A percentile compares a stretch with the other conserved stretches of the same genome.
Conservation (phyloP, 306 rosid species). For the Vachellia pachyceras region DNA sequence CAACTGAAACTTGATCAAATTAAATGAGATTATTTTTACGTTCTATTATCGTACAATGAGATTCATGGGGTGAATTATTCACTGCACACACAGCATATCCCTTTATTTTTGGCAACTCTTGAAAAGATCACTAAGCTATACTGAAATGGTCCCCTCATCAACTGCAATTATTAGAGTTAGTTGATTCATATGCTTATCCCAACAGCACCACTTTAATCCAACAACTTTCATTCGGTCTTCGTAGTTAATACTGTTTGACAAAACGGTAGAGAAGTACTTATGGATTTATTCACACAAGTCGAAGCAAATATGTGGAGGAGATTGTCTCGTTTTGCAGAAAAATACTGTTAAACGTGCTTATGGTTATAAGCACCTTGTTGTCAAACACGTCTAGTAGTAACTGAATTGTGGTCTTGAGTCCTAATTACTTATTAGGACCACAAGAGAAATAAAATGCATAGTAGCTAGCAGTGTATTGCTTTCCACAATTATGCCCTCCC, state of each 20-base stretch:
- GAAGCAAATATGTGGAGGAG: too few species aligned
- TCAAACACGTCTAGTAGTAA: too few species aligned
- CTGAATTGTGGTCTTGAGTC: neutral
- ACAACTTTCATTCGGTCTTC: neutral
- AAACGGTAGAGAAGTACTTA: too few species aligned
- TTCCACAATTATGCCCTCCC: neutral
- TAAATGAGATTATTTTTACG: neutral
- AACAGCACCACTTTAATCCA: neutral
- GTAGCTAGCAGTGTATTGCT: neutral
- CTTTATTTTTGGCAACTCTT: neutral
- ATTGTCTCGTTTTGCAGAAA: too few species aligned
- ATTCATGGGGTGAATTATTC: neutral
- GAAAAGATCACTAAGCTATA: neutral
- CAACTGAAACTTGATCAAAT: too few species aligned
- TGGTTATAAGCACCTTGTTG: too few species aligned
- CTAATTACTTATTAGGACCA: conserved; percentile 10
- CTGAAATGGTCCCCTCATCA: conserved; percentile 15
- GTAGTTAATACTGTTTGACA: too few species aligned
- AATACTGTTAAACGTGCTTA: too few species aligned
- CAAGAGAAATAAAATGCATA: neutral
- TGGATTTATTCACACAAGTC: too few species aligned
- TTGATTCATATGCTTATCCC: conserved; percentile 6
- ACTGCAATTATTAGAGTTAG: conserved; percentile 1
- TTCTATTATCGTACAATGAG: neutral
- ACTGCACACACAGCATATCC: neutral